Percentiles rank a stretch among this genome's conserved stretches.
Conservation (phyloP, 768 basidiomycete genomes). For the Inosperma sp. region DNA sequence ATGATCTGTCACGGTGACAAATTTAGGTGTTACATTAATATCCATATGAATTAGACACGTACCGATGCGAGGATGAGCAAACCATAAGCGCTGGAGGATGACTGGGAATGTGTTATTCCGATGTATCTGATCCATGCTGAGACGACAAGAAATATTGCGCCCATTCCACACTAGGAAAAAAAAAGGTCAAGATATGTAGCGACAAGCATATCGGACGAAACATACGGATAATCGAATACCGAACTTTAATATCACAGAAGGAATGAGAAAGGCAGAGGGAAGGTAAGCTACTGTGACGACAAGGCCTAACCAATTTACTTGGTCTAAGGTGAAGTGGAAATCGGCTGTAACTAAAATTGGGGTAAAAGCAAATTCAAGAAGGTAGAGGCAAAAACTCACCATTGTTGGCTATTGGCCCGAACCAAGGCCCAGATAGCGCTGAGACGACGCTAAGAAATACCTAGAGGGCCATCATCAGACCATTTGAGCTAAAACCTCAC, state of each 20-base stretch:
- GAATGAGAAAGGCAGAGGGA: slow-evolving; percentile 55
- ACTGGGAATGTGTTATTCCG: slow-evolving; percentile 54
- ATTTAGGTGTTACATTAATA: neutral
- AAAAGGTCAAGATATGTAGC: neutral
- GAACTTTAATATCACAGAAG: slow-evolving; percentile 50
- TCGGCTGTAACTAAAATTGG: slow-evolving; percentile 48
- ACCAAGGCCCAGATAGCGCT: slow-evolving; percentile 76
- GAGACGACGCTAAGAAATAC: slow-evolving; percentile 56
- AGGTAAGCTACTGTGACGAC: slow-evolving; percentile 59
- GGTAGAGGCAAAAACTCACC: slow-evolving; percentile 35
- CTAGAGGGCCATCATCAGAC: slow-evolving; percentile 29
- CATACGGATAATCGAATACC: slow-evolving; percentile 63
- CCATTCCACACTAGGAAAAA: slow-evolving; percentile 57
- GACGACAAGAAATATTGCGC: slow-evolving; percentile 47
- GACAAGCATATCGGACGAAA: slow-evolving; percentile 9
- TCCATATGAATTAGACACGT: slow-evolving; percentile 2
- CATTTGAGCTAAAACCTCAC: neutral
- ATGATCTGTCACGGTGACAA: slow-evolving; percentile 42
- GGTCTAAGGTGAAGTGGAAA: slow-evolving; percentile 62
- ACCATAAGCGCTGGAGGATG: slow-evolving; percentile 50
- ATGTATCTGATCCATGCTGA: slow-evolving; percentile 77
- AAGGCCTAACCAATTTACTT: slow-evolving; percentile 82
- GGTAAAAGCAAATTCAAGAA: neutral
- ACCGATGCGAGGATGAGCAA: slow-evolving; percentile 73
- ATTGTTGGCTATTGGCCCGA: slow-evolving; percentile 73